Conservation (phyloP, 2,329 filamentous ascomycete species). For the Calonectria pauciramosa region DNA sequence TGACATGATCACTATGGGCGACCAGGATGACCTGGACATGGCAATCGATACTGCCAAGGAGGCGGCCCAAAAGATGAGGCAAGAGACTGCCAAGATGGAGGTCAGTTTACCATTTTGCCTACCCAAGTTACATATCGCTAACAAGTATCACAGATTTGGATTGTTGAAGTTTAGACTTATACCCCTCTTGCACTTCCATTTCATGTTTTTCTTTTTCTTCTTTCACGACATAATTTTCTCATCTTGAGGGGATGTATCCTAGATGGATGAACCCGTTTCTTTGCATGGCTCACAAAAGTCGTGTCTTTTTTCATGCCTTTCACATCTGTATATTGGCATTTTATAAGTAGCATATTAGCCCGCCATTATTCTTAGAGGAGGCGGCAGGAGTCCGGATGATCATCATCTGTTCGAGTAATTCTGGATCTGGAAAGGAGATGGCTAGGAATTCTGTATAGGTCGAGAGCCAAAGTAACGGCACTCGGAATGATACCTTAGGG, state of each 20-base stretch:
- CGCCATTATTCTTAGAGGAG: constrained; percentile 22
- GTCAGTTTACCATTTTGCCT: constrained; percentile 66
- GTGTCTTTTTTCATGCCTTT: constrained; percentile 4
- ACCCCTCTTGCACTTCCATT: constrained; percentile 45
- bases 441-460: constrained; percentile 25
- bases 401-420: constrained; percentile 16
- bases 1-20: constrained; percentile 97
- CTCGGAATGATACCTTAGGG: constrained; percentile 25
- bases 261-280: constrained; percentile 1
- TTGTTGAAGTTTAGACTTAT: constrained; percentile 56
- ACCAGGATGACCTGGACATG: constrained; percentile 96
- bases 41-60: constrained; percentile 79
- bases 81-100: constrained; percentile 94
- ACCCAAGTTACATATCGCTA: constrained; percentile 30
- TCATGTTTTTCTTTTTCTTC: constrained; percentile 16
- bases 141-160: constrained; percentile 59
- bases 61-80: constrained; percentile 78
- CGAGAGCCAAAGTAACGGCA: constrained; percentile 10
- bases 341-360: constrained; percentile 26
- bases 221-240: constrained; percentile 18
- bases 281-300: constrained; percentile 19
- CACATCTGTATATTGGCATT: constrained; percentile 17
- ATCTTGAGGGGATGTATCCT: constrained; percentile 7
- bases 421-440: neutral
- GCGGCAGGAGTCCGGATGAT: constrained; percentile 25